Base-by-base conservation (phyloP, 768 basidiomycete genomes). In the Lentinula sp. region DNA sequence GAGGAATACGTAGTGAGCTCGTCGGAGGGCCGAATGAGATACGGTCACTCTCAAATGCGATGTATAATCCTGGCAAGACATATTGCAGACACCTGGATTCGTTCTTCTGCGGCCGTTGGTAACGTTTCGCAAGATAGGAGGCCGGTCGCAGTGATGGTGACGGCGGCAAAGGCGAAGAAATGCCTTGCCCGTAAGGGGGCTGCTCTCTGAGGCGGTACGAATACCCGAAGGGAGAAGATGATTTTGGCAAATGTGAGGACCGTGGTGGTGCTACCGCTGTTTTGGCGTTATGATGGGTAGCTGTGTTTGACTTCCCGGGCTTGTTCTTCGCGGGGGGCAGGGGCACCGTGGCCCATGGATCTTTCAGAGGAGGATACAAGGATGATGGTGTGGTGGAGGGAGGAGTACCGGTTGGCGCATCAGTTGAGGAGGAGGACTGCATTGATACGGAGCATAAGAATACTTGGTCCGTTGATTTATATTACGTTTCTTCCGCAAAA, bases 41-140 rank as follows among this genome's bases (percentile, higher is more conserved):
- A 18, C 39, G 62, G 59, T 68, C 67, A 60, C 66, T 65, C 57
- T 68, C 67, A 50, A 68, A 68, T 51, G 67, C 67, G 50, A 68
- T 59, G 65, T 52, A 66, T 28, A 68, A 62, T 6, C 65, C 67
- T 41, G 62, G 65, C 32, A 63, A 52, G 53, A 68, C 59, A 61
- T 63, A 61, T 48, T 68, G 67, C 36, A 64, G 59, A 50, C 67
- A 68, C 37, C 67, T 61, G 15, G 63, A 66, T 52, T 68, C 67
- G 56, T 63, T 61, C 46, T 51, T 43, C 49, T 57, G 43, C 37
- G 64, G 62, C 23, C 57, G 60, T 20, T 13, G 39, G 0, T 15
- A n/a, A 33, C 50, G 41, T 28, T 56, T n/a, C n/a, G 28, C 2
- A 35, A 35, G 32, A 23, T 33, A 36, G 15, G 39, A 36, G 4